Evolutionary conservation across 1,139 yeast species (phyloP), one percentile per base, ranked within the genome.

Genomic region (Nakaseomyces sp.): DNA sequence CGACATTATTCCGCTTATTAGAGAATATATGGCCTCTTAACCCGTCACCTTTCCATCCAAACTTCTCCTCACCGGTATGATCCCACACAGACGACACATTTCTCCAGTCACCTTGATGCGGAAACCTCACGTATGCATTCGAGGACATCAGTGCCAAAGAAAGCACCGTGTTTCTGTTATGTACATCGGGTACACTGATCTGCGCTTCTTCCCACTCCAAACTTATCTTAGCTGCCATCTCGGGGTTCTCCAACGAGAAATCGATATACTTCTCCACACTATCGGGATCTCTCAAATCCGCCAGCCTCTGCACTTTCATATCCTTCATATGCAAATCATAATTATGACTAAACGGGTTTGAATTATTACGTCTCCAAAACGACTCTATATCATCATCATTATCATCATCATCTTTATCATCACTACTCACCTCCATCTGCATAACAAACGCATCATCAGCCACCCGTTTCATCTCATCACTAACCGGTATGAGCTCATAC

Each of bases 11-110:
- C 47, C 74, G 77, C 12, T 73, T 73, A 52, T 81, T 79, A 12
- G 79, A 81, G 65, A 91, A 91, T 1, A 93, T 79, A 59, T 91
- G 96, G 2, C 98, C 98, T 36, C 98, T 69, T 4, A 91, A 66
- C 0, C 96, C 97, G 48, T 76, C 78, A 13, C 72, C 79, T 47
- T 76, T 76, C 98, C 98, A 93, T 2, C 98, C 97, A 60, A 81
- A 83, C 40, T 74, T 71, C 5, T 43, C 38, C 6, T 56, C 46
- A 47, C 50, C 47, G 52, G 61, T 43, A 53, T 51, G 60, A 46
- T 65, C 63, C 83, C 85, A 83, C 0, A 76, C 74, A 18, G 70
- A 73, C 1, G 79, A 80, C 5, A 89, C 79, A 55, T 89, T 94
- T 38, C 82, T 68, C 98, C 98, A 91, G 60, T 87, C 95, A 45